Evolutionary conservation across 768 basidiomycete species (phyloP).

Genomic region (Boletus vermiculosoides): DNA sequence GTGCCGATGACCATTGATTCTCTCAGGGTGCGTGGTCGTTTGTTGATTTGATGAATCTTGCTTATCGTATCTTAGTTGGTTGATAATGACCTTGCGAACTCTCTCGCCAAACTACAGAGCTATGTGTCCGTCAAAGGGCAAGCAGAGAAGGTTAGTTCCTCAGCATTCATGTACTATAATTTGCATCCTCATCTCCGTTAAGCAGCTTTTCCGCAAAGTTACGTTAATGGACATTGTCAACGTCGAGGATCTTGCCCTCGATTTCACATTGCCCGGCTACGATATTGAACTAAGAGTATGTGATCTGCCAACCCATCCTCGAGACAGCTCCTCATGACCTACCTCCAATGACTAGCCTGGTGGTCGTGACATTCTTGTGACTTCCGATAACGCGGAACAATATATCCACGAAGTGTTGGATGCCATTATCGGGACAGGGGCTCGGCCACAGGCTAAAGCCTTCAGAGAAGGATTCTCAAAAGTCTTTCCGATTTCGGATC

Average conservation of each 20-base stretch:
- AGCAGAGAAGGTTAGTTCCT: constrained; percentile 52
- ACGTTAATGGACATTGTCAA: constrained; percentile 59
- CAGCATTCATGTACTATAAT: neutral
- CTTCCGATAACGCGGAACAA: constrained; percentile 82
- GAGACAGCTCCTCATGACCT: neutral
- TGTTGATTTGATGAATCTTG: neutral
- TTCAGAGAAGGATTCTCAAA: constrained; percentile 95
- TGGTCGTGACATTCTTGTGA: constrained; percentile 79
- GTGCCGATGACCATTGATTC: constrained; percentile 81
- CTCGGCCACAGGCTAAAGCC: constrained; percentile 76
- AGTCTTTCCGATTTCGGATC: constrained; percentile 89
- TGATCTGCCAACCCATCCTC: constrained; percentile 1
- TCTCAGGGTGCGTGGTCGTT: constrained; percentile 60
- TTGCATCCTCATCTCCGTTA: constrained; percentile 1
- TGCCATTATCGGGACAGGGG: constrained; percentile 80
- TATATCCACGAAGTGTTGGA: constrained; percentile 88
- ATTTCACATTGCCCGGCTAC: constrained; percentile 96
- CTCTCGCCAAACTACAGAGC: constrained; percentile 73
- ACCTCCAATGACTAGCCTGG: constrained; percentile 50
- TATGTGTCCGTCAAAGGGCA: constrained; percentile 52
- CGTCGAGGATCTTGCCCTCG: constrained; percentile 86
- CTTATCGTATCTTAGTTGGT: constrained; percentile 55
- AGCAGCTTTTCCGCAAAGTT: constrained; percentile 54
- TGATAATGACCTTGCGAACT: constrained; percentile 82
- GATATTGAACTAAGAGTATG: constrained; percentile 86